Evolutionary conservation across 306 rosid genomes (phyloP).

Genomic region (Casuarina glauca): DNA sequence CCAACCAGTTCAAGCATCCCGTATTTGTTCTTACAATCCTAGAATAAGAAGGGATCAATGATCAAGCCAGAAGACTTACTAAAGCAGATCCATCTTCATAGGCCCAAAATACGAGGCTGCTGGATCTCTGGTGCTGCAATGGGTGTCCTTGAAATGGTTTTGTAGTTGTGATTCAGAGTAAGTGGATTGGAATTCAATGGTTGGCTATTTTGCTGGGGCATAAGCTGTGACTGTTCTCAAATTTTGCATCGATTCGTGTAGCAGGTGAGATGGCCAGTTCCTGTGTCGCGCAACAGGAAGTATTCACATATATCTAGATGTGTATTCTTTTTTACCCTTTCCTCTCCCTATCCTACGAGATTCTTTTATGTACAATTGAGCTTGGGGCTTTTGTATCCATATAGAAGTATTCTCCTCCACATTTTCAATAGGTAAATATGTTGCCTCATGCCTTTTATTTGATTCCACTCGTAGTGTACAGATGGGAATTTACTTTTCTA

Average conservation of each 20-base stretch:
- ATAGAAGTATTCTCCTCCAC: slow-evolving; percentile 30
- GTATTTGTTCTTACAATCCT: slow-evolving; percentile 31
- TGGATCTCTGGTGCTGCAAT: not conserved
- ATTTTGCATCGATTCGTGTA: slow-evolving; percentile 24
- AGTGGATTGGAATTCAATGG: slow-evolving; percentile 6
- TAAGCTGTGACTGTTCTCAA: slow-evolving; percentile 17
- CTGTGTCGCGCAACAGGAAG: slow-evolving; percentile 18
- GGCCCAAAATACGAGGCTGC: not conserved
- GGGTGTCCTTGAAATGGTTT: slow-evolving; percentile 2
- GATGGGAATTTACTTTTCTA: not conserved
- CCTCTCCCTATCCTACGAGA: slow-evolving; percentile 13
- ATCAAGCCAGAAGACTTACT: slow-evolving; percentile 15
- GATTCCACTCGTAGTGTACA: not conserved
- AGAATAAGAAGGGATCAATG: slow-evolving; percentile 44
- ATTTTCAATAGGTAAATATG: slow-evolving; percentile 10
- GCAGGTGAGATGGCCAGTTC: slow-evolving; percentile 26
- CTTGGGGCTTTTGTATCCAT: slow-evolving; percentile 40
- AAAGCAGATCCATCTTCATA: slow-evolving; percentile 1
- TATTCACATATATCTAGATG: not conserved
- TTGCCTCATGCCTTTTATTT: not conserved
- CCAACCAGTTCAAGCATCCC: slow-evolving; percentile 33
- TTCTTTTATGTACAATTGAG: slow-evolving; percentile 43
- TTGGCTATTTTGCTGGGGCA: slow-evolving; percentile 7
- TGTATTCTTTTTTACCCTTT: slow-evolving; percentile 4
- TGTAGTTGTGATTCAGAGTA: slow-evolving; percentile 18